A percentile compares a stretch with the other conserved stretches of the same genome.
Conservation (phyloP, 257 asterid genomes). For the Nicotiana attenuata region DNA sequence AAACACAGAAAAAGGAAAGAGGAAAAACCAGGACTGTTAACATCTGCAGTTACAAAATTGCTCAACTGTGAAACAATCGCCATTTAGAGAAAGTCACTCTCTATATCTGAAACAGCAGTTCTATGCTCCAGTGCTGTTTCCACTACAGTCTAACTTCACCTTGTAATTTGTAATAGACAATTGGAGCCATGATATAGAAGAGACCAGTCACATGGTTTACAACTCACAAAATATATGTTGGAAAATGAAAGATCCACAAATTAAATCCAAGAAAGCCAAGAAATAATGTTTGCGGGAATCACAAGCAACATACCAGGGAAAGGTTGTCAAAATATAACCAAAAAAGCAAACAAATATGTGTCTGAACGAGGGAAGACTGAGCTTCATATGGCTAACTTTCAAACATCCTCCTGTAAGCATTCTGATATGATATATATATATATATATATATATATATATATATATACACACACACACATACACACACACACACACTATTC, state of each 20-base stretch:
- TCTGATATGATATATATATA: too few species aligned
- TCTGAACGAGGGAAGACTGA: background rate
- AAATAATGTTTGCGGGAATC: background rate
- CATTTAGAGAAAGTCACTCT: background rate
- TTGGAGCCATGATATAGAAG: background rate
- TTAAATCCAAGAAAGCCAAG: background rate
- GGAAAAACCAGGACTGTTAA: constrained; percentile 1
- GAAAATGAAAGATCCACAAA: background rate
- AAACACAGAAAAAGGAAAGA: background rate
- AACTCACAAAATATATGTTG: background rate
- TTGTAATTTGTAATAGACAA: background rate
- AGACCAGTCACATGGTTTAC: background rate
- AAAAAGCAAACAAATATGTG: background rate
- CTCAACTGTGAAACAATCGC: constrained; percentile 7
- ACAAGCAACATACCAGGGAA: background rate
- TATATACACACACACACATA: too few species aligned
- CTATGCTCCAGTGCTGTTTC: constrained; percentile 4
- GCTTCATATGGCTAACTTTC: too few species aligned
- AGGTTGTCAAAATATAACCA: background rate
- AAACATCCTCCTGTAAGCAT: too few species aligned
- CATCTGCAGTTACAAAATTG: background rate
- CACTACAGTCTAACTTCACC: background rate
- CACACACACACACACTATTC: too few species aligned
- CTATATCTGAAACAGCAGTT: background rate
- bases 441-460: too few species aligned